Evolutionary conservation across 2,329 filamentous ascomycete species (phyloP), one percentile per base, ranked within the genome.

Genomic region (Neofusicoccum cordaticola): DNA sequence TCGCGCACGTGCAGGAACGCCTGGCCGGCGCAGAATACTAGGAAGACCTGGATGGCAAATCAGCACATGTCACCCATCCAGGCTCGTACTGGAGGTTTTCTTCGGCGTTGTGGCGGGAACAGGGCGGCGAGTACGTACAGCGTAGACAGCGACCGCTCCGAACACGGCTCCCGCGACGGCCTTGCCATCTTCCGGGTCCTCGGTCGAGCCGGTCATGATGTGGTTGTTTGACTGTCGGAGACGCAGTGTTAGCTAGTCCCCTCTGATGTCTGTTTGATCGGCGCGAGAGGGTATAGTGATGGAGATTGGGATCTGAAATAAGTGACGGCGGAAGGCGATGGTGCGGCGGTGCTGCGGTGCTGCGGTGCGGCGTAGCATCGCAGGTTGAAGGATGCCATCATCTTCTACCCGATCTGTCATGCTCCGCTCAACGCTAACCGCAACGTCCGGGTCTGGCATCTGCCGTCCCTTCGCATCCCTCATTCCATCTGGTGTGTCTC

Each of bases 11-110:
- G 93, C 67, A 97, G 85, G 74, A 90, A 86, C 68, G 93, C 94
- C 78, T 98, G 94, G 70, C 93, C 86, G 65, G 90, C 91, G 79
- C 94, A 98, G 81, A 96, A 97, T 58, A 96, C 84, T 64, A 97
- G 86, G 83, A 98, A 98, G 17, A 85, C 88, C 93, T 96, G 69
- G 72, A 52, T 2, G 42, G 13, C 37, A 62, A 9, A 17, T n/a
- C n/a, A 35, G 15, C 27, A 31, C 4, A 5, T 31, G 27, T 31
- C 1, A 7, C 4, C 27, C 27, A 31, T 5, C 27, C 27, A 31
- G 27, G 5, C 5, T 31, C 27, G 27, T 31, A 7, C 5, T 31
- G 27, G 27, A 31, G 4, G 27, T 7, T 5, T 31, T 1, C 27
- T 31, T 31, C 4, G 4, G 27, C 27, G 1, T 31, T 7, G 12